Percentiles rank a stretch among this genome's conserved stretches.
Evolutionary conservation across 306 rosid species (phyloP).

Genomic region (Sechiopsis laciniata): DNA sequence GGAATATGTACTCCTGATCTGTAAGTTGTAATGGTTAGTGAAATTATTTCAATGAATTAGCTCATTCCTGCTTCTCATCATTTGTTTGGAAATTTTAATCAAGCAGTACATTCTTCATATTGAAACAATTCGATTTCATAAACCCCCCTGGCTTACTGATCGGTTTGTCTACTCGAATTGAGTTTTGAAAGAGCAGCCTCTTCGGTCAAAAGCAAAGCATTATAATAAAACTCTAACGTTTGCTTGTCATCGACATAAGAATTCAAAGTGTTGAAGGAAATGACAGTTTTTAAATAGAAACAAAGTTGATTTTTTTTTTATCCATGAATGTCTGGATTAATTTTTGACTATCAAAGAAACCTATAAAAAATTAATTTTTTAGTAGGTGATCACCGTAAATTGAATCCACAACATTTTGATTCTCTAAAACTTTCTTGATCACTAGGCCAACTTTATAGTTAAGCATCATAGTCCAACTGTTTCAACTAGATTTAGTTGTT

Average conservation of each 20-base stretch:
- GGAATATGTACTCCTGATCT: background rate
- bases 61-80: slow-evolving; percentile 11
- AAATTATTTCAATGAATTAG: slow-evolving; percentile 13
- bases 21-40: slow-evolving; percentile 11
- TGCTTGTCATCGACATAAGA: background rate
- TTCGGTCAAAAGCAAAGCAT: background rate
- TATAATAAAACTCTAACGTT: background rate
- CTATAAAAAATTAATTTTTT: no score
- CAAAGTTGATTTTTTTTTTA: no score
- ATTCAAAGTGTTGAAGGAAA: background rate
- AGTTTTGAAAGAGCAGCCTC: background rate
- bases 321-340: no score
- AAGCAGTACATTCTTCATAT: background rate
- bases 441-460: no score
- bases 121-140: background rate
- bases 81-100: background rate
- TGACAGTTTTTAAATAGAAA: no score
- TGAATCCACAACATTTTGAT: no score
- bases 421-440: no score
- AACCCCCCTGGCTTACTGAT: background rate
- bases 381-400: no score
- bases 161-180: background rate
- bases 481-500: background rate
- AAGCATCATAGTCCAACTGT: background rate
- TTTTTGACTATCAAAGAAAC: no score